Evolutionary conservation across 139 green algal species (phyloP).

Genomic region (Volvox reticuliferus): DNA sequence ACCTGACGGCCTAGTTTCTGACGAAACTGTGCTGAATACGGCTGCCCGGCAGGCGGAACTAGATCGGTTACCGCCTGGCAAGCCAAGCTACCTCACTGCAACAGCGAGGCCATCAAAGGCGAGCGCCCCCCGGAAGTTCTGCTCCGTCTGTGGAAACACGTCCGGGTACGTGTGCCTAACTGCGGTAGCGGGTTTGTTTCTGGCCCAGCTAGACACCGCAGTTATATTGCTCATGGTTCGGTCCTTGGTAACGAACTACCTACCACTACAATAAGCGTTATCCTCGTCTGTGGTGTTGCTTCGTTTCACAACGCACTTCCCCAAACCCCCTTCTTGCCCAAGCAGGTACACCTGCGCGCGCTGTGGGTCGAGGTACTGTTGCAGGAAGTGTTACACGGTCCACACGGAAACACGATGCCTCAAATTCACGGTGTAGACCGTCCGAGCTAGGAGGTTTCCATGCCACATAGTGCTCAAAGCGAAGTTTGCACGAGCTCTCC

Average conservation of each 20-base stretch:
- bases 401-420: slow-evolving; percentile 89
- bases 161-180: slow-evolving; percentile 50
- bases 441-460: background rate
- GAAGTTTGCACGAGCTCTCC: background rate
- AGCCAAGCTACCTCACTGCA: slow-evolving; percentile 78
- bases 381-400: slow-evolving; percentile 72
- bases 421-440: slow-evolving; percentile 75
- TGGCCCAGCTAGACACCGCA: too few species aligned
- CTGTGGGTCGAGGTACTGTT: slow-evolving; percentile 85
- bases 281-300: background rate
- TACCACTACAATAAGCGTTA: background rate
- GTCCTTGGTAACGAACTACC: background rate
- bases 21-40: too few species aligned
- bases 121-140: slow-evolving; percentile 75
- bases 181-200: too few species aligned
- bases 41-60: slow-evolving; percentile 56
- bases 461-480: too few species aligned
- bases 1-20: too few species aligned
- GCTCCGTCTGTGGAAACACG: slow-evolving; percentile 75
- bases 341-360: slow-evolving; percentile 84
- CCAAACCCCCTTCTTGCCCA: background rate
- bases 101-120: slow-evolving; percentile 62
- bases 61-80: slow-evolving; percentile 56
- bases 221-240: background rate
- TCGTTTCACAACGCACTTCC: background rate